Base-by-base conservation (phyloP, 495 filamentous ascomycete species). In the Talaromyces adpressus region DNA sequence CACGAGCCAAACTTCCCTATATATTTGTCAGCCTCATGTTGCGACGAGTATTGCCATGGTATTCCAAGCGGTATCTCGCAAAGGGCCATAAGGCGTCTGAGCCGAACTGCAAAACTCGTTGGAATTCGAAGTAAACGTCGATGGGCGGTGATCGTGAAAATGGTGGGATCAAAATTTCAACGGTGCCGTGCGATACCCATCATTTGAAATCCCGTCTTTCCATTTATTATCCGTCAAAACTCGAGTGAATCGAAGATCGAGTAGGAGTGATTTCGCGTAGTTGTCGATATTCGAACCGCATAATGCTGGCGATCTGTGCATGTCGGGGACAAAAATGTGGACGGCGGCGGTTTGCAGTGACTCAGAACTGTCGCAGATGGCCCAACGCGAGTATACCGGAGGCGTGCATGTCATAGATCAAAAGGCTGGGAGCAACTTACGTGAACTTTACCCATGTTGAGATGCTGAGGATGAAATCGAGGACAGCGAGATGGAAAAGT, bases 391-490 rank as follows among this genome's bases (percentile, higher is more conserved):
- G 27, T 5, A 56, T 56, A 56, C 23, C 52, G 27, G 6, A 22
- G 20, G 52, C 23, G 52, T 9, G 16, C 27, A 29, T n/a, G 22
- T 6, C 52, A 56, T 14, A 14, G 20, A 56, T 16, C 52, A 45
- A 29, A 5, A 45, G 58, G 18, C 22, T 20, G 11, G 58, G 3
- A 7, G 41, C 20, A 45, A 61, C 60, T 62, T 62, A 62, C 60
- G 60, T 72, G 70, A 72, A 72, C 70, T 69, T 72, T 71, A 71
- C 69, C 69, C 69, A 71, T 71, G 69, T 61, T 64, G 67, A 67
- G 61, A 67, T 67, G 65, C 65, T 41, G 58, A 60, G 39, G 23
- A 67, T 70, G 61, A 57, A 65, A 62, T 62, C 68, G 65, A 65
- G 64, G 62, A 64, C 57, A 59, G 66, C 62, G 63, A 69, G 60